Base-by-base conservation (phyloP, 1,139 yeast genomes). In the Kodamaea anthophila region DNA sequence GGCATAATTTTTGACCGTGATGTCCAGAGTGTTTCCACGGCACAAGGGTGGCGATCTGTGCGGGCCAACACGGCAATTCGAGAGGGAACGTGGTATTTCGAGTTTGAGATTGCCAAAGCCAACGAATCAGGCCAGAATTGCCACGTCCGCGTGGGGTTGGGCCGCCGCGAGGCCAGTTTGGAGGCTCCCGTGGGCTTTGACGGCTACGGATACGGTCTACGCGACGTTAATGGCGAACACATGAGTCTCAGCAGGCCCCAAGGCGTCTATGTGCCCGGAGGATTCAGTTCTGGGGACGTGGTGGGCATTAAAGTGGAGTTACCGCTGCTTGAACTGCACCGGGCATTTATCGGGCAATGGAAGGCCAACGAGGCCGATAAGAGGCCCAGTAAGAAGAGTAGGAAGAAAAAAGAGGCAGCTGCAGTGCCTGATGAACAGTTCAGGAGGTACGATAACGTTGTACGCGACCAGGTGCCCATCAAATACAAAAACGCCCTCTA, bases 131-230 rank as follows among this genome's bases (percentile, higher is more conserved):
- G 35, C 45, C 35, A 43, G 15, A 51, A 51, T 27, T 51, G 71
- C 31, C 94, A 88, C 51, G 88, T 88, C 1, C 57, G 98, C 21
- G 49, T 88, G 15, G 99, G 99, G 0, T 46, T 88, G 26, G 81
- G 81, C 0, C 61, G 97, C 33, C 67, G 85, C 40, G 98, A 91
- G 48, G 94, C 96, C 1, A 74, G 87, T 32, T 57, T 88, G 29
- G 96, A 91, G 42, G 95, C 95, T 0, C 98, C 99, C 0, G 91
- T 88, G 7, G 99, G 99, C 4, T 85, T 75, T 47, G 97, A 91
- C 53, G 93, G 88, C 0, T 91, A 87, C 55, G 91, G 96, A 0
- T 91, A 93, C 52, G 96, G 96, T 1, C 49, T 91, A 8, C 64
- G 97, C 36, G 97, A 88, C 54, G 69, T 71, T 20, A 68, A 69